phyloP scores from a whole-genome alignment of 176 grass and related monocot genomes.

The Raddia guianensis region DNA sequence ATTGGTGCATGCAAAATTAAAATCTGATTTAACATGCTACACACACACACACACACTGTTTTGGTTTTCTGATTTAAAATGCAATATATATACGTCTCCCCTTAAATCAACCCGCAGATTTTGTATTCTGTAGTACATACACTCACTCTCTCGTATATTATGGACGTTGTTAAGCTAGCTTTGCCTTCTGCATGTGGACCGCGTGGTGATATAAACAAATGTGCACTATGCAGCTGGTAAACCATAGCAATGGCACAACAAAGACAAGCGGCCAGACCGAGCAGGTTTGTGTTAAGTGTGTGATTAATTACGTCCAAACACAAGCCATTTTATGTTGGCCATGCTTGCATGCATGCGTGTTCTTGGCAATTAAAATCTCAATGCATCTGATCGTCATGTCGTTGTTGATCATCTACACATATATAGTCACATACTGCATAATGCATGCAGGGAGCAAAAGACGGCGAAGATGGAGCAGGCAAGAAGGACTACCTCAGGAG shows the following conservation, averaged over 20 bases:
- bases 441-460: conserved; percentile 31
- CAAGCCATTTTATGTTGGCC: neutral
- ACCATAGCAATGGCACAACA: neutral
- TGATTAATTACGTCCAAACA: neutral
- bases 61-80: no score
- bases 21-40: no score
- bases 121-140: no score
- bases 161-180: neutral
- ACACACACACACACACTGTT: no score
- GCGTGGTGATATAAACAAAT: neutral
- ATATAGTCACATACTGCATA: neutral
- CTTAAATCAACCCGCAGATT: no score
- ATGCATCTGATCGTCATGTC: neutral
- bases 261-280: neutral
- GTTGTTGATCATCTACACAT: neutral
- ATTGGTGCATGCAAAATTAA: no score
- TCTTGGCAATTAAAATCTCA: neutral
- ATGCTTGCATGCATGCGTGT: neutral
- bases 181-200: no score
- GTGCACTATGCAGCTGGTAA: conserved; percentile 17
- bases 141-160: no score
- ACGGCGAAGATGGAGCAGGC: neutral
- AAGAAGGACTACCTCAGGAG: conserved; percentile 55
- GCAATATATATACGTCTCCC: no score
- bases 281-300: conserved; percentile 11